Evolutionary conservation across 148 eudicot genomes (phyloP), one percentile per base, ranked within the genome.

Genomic region (Rhododendron vialii): DNA sequence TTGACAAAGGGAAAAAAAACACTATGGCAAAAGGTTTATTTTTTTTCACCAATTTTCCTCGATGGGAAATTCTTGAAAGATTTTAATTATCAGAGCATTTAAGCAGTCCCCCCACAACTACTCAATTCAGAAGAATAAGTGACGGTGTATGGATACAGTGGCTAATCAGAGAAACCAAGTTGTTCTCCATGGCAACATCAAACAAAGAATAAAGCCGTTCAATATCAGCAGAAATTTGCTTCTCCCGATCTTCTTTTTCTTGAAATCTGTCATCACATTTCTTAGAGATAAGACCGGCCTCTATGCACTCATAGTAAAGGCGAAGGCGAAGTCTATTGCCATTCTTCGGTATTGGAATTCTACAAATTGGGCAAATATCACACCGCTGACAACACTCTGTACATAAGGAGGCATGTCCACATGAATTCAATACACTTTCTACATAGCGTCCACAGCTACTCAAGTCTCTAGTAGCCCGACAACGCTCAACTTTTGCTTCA

Each of bases 391-490:
- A 92, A 63, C 99, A 98, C 89, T 95, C 99, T 82, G 93, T 93
- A 89, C 99, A 98, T 84, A 98, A 90, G 57, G 99, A 95, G 79
- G 99, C 98, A 87, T 98, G 99, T 20, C 99, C 97, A 85, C 99
- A 98, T 79, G 98, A 91, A 69, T 69, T 90, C 85, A 98, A 89
- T 78, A 94, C 95, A 88, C 89, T 89, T 85, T 94, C 92, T 61
- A 98, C 98, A 76, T 81, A 75, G 38, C 96, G 94, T 83, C 98
- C 94, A 88, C 99, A 98, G 90, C 96, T 95, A 81, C 99, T 93
- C 89, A 98, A 88, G 78, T 98, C 98, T 90, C 98, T 95, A 48
- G 93, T 93, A 45, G 99, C 99, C 85, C 99, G 93, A 88, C 99
- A 98, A 75, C 88, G 92, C 92, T 98, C 98, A 83, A 95, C 88